These are phyloP conservation scores for Alloteropsis semialata DNA, from an alignment of 176 grass and related monocot species.

Conservation along the genomic window DNA sequence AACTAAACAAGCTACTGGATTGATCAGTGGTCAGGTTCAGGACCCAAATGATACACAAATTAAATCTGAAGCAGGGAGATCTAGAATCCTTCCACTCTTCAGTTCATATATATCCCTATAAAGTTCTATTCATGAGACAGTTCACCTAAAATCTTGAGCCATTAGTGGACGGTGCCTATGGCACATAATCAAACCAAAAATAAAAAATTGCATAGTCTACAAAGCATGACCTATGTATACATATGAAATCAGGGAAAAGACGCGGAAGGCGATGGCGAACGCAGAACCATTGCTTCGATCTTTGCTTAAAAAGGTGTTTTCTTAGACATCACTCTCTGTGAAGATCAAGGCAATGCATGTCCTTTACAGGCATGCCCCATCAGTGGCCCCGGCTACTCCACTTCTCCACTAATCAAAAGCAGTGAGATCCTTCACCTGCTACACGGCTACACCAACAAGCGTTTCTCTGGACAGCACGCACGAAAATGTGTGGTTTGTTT, in stretches of 20 bases:
- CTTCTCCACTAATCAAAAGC: not conserved
- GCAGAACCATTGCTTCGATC: not conserved
- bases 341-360: not conserved
- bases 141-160: no score
- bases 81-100: no score
- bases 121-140: no score
- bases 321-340: constrained; percentile 22
- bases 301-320: constrained; percentile 23
- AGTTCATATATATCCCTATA: no score
- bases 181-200: no score
- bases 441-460: not conserved
- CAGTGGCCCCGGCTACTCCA: constrained; percentile 19
- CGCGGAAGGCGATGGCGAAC: not conserved
- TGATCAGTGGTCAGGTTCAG: no score
- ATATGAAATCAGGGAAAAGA: not conserved
- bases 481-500: not conserved
- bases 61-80: no score
- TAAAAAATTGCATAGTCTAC: no score
- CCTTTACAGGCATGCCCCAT: not conserved
- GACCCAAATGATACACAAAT: no score
- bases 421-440: not conserved
- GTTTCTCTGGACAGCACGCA: not conserved
- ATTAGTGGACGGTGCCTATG: no score
- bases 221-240: not conserved
- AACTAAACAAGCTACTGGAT: no score